Conservation (phyloP, 148 eudicot genomes). For the Chenopodium formosanum region DNA sequence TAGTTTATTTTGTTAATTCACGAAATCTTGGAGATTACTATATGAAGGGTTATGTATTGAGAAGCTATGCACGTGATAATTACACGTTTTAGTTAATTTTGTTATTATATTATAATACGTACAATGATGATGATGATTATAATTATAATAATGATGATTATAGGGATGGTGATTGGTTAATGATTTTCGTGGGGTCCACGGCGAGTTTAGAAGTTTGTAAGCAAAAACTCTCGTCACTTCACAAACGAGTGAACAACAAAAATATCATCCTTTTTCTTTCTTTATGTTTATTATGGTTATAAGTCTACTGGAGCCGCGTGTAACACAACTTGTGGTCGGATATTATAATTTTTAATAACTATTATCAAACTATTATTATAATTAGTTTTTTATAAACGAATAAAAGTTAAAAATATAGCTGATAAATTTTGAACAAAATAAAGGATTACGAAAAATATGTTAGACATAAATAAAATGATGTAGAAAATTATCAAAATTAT, state of each 20-base stretch:
- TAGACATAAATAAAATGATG: too few species aligned
- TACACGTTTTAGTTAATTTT: not conserved
- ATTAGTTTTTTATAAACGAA: too few species aligned
- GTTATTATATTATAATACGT: not conserved
- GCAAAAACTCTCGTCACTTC: not conserved
- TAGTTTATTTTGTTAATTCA: not conserved
- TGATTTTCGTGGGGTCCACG: conserved; percentile 15
- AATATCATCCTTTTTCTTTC: not conserved
- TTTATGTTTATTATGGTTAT: too few species aligned
- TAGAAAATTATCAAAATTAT: too few species aligned
- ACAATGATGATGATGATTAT: not conserved
- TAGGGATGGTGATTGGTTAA: not conserved
- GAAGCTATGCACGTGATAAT: not conserved
- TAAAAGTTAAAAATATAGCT: too few species aligned
- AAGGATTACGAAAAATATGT: too few species aligned
- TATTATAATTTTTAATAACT: too few species aligned
- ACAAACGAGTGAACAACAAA: conserved; percentile 7
- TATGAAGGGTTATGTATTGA: not conserved
- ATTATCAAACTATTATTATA: too few species aligned
- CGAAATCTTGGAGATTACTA: not conserved
- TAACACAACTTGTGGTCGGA: too few species aligned
- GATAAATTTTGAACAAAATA: too few species aligned
- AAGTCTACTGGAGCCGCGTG: not conserved
- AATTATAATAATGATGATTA: not conserved
- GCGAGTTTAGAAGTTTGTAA: too few species aligned